A percentile compares a stretch with the other conserved stretches of the same genome.
These are phyloP conservation scores for Suhomyces panamericanus DNA, from an alignment of 1,139 yeast species.

Conservation along the genomic window DNA sequence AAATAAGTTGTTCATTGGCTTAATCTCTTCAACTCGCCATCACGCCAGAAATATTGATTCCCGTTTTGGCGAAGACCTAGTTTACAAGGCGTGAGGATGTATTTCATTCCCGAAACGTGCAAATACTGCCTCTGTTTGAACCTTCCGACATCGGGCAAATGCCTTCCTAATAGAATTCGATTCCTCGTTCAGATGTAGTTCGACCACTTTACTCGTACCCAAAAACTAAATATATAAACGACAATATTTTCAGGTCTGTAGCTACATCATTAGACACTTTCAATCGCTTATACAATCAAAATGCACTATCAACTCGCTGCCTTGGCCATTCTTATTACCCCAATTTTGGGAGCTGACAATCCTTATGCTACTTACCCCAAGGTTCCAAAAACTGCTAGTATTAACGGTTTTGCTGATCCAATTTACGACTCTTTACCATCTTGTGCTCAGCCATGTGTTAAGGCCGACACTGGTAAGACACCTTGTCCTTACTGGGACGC, in stretches of 20 bases:
- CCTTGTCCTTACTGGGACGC: conserved; percentile 59
- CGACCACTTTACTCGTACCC: background rate
- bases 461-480: conserved; percentile 27
- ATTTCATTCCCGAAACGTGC: background rate
- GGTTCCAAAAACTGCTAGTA: conserved; percentile 49
- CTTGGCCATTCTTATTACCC: conserved; percentile 17
- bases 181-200: background rate
- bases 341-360: conserved; percentile 13
- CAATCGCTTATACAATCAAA: conserved; percentile 16
- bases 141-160: background rate
- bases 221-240: background rate
- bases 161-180: background rate
- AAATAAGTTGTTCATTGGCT: background rate
- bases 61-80: background rate
- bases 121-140: background rate
- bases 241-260: background rate
- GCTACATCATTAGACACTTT: background rate
- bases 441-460: conserved; percentile 46
- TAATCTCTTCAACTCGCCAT: background rate
- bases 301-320: conserved; percentile 23
- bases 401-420: conserved; percentile 57
- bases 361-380: conserved; percentile 43
- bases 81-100: background rate
- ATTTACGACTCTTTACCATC: conserved; percentile 40
- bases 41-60: background rate